Evolutionary conservation across 345 rosid genomes (phyloP).

Genomic region (Luvunga scandens): DNA sequence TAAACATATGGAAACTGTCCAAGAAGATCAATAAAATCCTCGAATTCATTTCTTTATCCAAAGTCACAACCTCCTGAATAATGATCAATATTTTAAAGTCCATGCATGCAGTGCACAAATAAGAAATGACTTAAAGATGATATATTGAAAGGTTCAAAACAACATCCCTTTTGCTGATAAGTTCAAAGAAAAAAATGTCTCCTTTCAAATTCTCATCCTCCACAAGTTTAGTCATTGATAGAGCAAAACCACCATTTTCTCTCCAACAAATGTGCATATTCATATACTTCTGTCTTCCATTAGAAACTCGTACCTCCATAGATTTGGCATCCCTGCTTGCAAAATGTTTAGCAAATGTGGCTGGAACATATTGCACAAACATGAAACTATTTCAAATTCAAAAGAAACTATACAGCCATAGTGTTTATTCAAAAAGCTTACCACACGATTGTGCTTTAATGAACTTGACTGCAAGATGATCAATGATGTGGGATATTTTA

Average conservation of each 20-base stretch:
- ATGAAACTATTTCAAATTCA: background rate
- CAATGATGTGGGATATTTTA: background rate
- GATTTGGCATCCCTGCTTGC: background rate
- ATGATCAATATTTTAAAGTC: too few species aligned
- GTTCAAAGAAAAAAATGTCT: background rate
- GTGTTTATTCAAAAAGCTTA: background rate
- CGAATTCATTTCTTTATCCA: too few species aligned
- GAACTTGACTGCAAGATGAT: background rate
- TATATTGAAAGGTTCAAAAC: background rate
- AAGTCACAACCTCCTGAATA: too few species aligned
- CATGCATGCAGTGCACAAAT: too few species aligned
- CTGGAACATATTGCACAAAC: background rate
- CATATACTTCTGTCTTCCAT: background rate
- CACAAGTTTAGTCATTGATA: background rate
- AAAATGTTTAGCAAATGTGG: background rate
- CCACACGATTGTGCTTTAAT: background rate
- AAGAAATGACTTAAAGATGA: background rate
- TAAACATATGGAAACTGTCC: too few species aligned
- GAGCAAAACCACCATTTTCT: background rate
- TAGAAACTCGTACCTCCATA: background rate
- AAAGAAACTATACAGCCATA: background rate
- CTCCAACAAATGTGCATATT: background rate
- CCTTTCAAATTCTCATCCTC: background rate
- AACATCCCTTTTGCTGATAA: background rate
- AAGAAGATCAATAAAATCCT: too few species aligned